Evolutionary conservation across 148 eudicot species (phyloP).

Genomic region (Suaeda aralocaspica): DNA sequence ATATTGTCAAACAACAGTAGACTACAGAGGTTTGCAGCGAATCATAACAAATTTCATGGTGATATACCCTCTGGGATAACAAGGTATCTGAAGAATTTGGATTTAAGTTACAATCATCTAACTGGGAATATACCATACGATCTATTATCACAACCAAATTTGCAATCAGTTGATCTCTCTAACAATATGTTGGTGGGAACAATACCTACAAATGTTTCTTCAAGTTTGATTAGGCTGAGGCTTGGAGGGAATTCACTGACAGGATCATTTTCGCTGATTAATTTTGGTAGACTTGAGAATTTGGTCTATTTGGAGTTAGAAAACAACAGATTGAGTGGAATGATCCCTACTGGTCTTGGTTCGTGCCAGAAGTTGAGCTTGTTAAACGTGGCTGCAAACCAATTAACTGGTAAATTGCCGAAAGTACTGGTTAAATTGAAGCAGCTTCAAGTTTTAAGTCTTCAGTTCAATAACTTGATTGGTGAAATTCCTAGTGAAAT

Average conservation of each 20-base stretch:
- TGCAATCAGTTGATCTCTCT: conserved; percentile 61
- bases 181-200: conserved; percentile 44
- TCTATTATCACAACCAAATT: conserved; percentile 43
- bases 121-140: conserved; percentile 49
- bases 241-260: conserved; percentile 49
- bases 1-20: conserved; percentile 31
- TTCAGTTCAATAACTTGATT: conserved; percentile 48
- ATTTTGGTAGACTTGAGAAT: conserved; percentile 31
- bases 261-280: conserved; percentile 39
- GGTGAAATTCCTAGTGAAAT: conserved; percentile 61
- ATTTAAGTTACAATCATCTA: conserved; percentile 64
- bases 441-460: conserved; percentile 50
- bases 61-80: conserved; percentile 56
- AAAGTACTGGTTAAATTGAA: conserved; percentile 37
- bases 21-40: conserved; percentile 64
- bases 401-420: conserved; percentile 48
- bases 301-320: conserved; percentile 69
- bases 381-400: conserved; percentile 57
- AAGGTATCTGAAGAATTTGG: conserved; percentile 36
- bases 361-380: conserved; percentile 42
- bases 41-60: conserved; percentile 54
- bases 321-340: conserved; percentile 45
- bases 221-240: conserved; percentile 53
- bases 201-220: conserved; percentile 43
- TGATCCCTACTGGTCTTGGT: conserved; percentile 54